Evolutionary conservation across 331 rosid genomes (phyloP), one percentile per base, ranked within the genome.

Genomic region (Stylosanthes scabra): DNA sequence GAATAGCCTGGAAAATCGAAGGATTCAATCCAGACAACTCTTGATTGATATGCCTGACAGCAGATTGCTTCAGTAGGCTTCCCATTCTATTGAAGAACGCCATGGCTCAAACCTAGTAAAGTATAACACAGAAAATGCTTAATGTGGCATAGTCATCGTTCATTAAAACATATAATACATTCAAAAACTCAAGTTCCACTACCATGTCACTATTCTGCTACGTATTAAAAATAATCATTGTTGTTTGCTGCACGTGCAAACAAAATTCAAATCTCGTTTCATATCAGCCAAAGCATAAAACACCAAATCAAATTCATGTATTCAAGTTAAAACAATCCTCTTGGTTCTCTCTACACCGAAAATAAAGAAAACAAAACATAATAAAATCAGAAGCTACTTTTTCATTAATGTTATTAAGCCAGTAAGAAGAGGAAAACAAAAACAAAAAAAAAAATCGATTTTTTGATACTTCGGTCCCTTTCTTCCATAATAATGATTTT

Each of bases 61-160:
- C 85, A 84, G 83, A 73, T 28, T 44, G 83, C 81, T 34, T 49
- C 49, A 84, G 83, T 13, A 84, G 64, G 56, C 71, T 78, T n/a
- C 88, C 86, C 50, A 81, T 61, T 69, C 70, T 84, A 60, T 65
- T 70, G 59, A 84, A 3, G 74, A 84, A 84, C 13, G 86, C 88
- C 88, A 84, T 84, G 41, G 74, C 63, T 70, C 71, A 78, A 74
- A 51, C 79, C 86, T 72, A 56, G 25, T 63, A 66, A 67, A 31
- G 41, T 14, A 20, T 46, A 8, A 15, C 51, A 67, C 2, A 3
- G 3, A 71, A 29, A n/a, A 11, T 27, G 47, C 14, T 51, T 52
- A 29, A 63, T 9, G 42, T 25, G 42, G 75, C 3, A 66, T n/a
- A 47, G 5, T 52, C 80, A 63, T 31, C 69, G 40, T 56, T 61